Evolutionary conservation across 306 rosid species (phyloP), one percentile per base, ranked within the genome.

Genomic region (Hylodesmum podocarpum): DNA sequence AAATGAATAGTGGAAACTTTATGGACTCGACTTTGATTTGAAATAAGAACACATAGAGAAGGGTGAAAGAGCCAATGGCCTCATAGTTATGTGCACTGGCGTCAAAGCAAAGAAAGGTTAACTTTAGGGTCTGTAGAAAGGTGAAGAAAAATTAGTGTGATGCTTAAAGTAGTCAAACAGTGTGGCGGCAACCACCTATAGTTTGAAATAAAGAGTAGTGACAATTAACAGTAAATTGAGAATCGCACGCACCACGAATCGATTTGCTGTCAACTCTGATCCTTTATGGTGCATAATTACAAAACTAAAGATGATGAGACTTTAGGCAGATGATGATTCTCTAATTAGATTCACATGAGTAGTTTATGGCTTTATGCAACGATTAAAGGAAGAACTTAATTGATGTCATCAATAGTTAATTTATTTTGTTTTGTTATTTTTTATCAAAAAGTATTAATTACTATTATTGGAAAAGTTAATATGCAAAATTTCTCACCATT

Each of bases 1-100:
- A 49, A 70, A 31, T 33, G 47, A 43, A 75, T 21, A 33, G 37
- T 44, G 16, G 21, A n/a, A 65, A 72, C 78, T 57, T 57, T 37
- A 62, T 66, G 77, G 80, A 72, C 36, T 27, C 11, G 69, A 71
- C 76, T 29, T 66, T 78, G 83, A 82, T 82, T 46, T 82, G 79
- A 66, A 82, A 78, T 49, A 77, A 44, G 73, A 82, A 72, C 72
- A 57, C 40, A 71, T 40, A 55, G 49, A 64, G 49, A 64, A 64
- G 0, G 15, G 70, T 37, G 49, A 36, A 36, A 37, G 67, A 63
- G 72, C 82, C 10, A 29, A 43, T 72, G 58, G 74, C 41, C 80
- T 65, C 16, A 72, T 36, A 63, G 55, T 64, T 36, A 46, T 51
- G 80, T 65, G 87, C 68, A 63, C 55, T 77, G 59, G 41, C 61